A percentile compares a stretch with the other conserved stretches of the same genome.
Conservation (phyloP, 1,284 basidiomycete species). For the Ustilago shanxiensis region DNA sequence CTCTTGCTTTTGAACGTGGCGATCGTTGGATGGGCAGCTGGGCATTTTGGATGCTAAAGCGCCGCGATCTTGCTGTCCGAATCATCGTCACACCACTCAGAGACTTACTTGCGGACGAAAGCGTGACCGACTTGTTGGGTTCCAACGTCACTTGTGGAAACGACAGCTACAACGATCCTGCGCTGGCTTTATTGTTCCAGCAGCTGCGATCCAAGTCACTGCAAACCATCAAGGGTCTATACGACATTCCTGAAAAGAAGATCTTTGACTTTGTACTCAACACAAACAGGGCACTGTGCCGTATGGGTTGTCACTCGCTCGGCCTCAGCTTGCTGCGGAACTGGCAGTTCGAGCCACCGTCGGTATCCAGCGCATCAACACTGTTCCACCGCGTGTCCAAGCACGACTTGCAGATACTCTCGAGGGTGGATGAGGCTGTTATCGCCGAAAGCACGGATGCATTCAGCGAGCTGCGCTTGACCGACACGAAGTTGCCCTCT, state of each 20-base stretch:
- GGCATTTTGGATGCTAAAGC: constrained; percentile 91
- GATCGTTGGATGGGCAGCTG: constrained; percentile 97
- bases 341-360: constrained; percentile 88
- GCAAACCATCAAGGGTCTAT: constrained; percentile 89
- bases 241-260: constrained; percentile 84
- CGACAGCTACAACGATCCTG: constrained; percentile 90
- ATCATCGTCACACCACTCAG: constrained; percentile 75
- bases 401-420: constrained; percentile 43
- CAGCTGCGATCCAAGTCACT: constrained; percentile 88
- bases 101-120: constrained; percentile 36
- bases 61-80: constrained; percentile 86
- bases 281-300: constrained; percentile 87
- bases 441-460: constrained; percentile 23
- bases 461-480: constrained; percentile 21
- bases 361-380: constrained; percentile 66
- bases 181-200: constrained; percentile 88
- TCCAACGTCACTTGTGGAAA: constrained; percentile 76
- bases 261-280: constrained; percentile 95
- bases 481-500: not conserved
- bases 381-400: constrained; percentile 40
- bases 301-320: constrained; percentile 94
- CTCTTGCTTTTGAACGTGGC: constrained; percentile 84
- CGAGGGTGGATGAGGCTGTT: constrained; percentile 33
- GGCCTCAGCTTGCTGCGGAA: constrained; percentile 86
- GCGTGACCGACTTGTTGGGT: constrained; percentile 26